Base-by-base conservation (phyloP, 2,329 filamentous ascomycete genomes). In the Microdochium trichocladiopsis region DNA sequence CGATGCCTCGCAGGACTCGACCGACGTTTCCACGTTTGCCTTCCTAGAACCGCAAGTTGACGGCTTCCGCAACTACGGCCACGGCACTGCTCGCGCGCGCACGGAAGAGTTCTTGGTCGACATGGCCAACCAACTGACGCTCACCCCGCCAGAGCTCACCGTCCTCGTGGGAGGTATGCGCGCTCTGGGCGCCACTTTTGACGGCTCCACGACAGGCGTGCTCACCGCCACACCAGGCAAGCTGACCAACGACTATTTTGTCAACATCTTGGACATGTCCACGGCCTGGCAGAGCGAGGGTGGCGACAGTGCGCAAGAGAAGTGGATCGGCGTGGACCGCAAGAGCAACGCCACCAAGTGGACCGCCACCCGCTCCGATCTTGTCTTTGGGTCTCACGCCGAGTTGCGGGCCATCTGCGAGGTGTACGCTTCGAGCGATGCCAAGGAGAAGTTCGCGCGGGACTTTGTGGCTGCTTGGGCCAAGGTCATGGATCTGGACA, bases 191-290 rank as follows among this genome's bases (percentile, higher is more conserved):
- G 73, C 80, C 65, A 92, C 91, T 75, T 88, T 76, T 56, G 86
- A 91, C 60, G 83, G 83, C 43, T 88, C 86, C 1, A 64, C 73
- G 23, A 69, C 80, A 53, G 88, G 88, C 54, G 77, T 91, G 53
- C 76, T 91, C 63, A 92, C 88, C 52, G 75, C 77, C 59, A 75
- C 74, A 8, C 84, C 86, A 1, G 88, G 88, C 43, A 69, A 80
- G 59, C 75, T 92, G 61, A 88, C 83, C 63, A 90, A 88, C 69
- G 88, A 91, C 72, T 92, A 90, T 78, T 92, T 92, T 63, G 79
- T 88, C 69, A 90, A 91, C 72, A 75, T 92, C 2, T 79, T 92
- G 23, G 86, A 90, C 62, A 80, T 77, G 61, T 72, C 69, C 67
- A 87, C 79, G 6, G 73, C 70, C 22, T 91, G 88, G 88, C 82